Conservation (phyloP, 768 basidiomycete species). For the Termitomyces titanicus region DNA sequence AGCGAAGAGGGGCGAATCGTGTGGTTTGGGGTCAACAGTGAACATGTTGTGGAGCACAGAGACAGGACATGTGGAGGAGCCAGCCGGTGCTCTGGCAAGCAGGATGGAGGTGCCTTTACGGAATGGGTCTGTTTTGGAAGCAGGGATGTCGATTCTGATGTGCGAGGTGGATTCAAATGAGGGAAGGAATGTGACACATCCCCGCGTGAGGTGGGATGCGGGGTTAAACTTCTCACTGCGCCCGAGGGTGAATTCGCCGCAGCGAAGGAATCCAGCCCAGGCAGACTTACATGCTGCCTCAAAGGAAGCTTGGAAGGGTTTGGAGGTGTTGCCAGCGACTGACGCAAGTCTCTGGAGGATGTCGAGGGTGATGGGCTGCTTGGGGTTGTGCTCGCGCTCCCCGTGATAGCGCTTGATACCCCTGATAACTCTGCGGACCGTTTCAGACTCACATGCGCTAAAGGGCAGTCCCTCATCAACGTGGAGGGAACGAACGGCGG, state of each 20-base stretch:
- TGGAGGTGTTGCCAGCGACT: background rate
- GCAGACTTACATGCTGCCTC: constrained; percentile 16
- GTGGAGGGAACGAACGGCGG: constrained; percentile 25
- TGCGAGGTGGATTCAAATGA: background rate
- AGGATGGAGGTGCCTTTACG: background rate
- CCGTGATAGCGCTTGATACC: constrained; percentile 20
- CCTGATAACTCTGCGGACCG: constrained; percentile 23
- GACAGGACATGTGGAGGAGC: background rate
- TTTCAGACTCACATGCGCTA: constrained; percentile 20
- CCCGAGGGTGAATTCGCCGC: background rate
- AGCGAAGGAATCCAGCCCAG: constrained; percentile 11
- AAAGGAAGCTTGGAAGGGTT: constrained; percentile 9
- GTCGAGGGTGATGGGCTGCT: constrained; percentile 15
- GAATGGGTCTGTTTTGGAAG: background rate
- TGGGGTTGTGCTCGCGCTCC: constrained; percentile 18
- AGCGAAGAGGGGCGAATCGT: background rate
- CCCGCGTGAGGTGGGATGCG: constrained; percentile 2
- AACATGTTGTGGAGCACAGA: background rate
- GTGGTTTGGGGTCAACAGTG: background rate
- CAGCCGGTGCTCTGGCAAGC: background rate
- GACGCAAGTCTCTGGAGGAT: constrained; percentile 15
- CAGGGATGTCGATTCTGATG: background rate
- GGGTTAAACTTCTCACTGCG: constrained; percentile 5
- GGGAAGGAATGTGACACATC: background rate
- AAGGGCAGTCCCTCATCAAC: constrained; percentile 26